Percentiles rank a stretch among this genome's conserved stretches.
Conservation (phyloP, 768 basidiomycete genomes). For the Pleurotus citrinopileatus region DNA sequence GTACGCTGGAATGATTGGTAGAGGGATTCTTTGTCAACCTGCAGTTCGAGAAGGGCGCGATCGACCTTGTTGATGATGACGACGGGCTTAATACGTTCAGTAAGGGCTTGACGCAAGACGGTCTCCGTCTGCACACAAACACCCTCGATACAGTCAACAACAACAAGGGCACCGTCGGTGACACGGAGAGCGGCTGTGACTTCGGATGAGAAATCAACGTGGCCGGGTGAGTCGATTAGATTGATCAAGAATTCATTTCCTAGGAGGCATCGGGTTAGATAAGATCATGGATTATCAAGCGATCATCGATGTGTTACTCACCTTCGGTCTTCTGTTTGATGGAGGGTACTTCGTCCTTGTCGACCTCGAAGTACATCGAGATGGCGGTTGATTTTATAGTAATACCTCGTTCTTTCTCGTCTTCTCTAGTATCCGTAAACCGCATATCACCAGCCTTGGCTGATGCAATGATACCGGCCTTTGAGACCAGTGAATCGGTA, state of each 20-base stretch:
- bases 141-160: constrained; percentile 99
- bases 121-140: constrained; percentile 99
- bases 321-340: constrained; percentile 96
- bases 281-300: background rate
- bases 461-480: constrained; percentile 97
- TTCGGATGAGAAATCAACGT: constrained; percentile 99
- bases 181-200: constrained; percentile 99
- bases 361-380: constrained; percentile 98
- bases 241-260: constrained; percentile 99
- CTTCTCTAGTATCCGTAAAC: constrained; percentile 95
- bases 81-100: constrained; percentile 99
- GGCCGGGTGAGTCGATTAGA: constrained; percentile 98
- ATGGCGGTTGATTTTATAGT: constrained; percentile 99
- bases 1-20: constrained; percentile 98
- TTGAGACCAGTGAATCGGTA: constrained; percentile 97
- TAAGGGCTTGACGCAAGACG: constrained; percentile 93
- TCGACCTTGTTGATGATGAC: constrained; percentile 99
- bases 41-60: constrained; percentile 97
- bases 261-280: constrained; percentile 20
- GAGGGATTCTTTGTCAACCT: constrained; percentile 94
- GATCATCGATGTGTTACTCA: constrained; percentile 28
- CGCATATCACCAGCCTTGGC: constrained; percentile 96
- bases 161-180: constrained; percentile 98
- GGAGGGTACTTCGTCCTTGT: constrained; percentile 79
- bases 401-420: constrained; percentile 99